These are phyloP conservation scores for Trichoderma atroviride DNA, from an alignment of 2,329 filamentous ascomycete genomes.

Conservation along the genomic window DNA sequence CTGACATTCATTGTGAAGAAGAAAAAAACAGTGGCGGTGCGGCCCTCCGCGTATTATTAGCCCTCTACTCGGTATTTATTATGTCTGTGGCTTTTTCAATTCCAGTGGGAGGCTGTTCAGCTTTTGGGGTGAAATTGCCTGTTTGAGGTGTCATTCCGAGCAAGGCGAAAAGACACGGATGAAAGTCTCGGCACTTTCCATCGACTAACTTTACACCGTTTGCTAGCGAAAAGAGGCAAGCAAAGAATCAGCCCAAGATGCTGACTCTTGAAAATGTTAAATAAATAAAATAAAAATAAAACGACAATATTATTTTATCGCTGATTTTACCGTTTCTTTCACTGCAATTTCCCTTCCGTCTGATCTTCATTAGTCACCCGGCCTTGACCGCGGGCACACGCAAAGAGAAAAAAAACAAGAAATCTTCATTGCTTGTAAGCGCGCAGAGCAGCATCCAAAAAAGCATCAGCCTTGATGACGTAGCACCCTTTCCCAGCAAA, in stretches of 20 bases:
- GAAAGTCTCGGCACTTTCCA: background rate
- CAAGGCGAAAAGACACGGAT: background rate
- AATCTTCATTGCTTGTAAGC: background rate
- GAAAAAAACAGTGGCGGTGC: slow-evolving; percentile 7
- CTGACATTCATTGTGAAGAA: background rate
- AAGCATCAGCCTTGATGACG: slow-evolving; percentile 5
- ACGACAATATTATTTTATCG: background rate
- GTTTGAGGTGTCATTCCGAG: background rate
- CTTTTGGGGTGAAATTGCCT: background rate
- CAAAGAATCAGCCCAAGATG: background rate
- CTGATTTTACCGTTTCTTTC: background rate
- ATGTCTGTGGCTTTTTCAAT: slow-evolving; percentile 4
- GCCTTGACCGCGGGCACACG: background rate
- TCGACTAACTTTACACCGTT: background rate
- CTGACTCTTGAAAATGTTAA: background rate
- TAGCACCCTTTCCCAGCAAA: background rate
- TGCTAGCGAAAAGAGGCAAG: background rate
- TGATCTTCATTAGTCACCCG: background rate
- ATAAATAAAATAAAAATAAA: background rate
- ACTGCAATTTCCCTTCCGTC: background rate
- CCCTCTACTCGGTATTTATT: background rate
- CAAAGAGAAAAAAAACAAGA: background rate
- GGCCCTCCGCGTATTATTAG: background rate
- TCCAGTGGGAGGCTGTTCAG: background rate
- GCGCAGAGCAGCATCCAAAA: background rate